Evolutionary conservation across 2,329 filamentous ascomycete species (phyloP), one percentile per base, ranked within the genome.

Genomic region (Nothophaeocryptopus gaeumannii): DNA sequence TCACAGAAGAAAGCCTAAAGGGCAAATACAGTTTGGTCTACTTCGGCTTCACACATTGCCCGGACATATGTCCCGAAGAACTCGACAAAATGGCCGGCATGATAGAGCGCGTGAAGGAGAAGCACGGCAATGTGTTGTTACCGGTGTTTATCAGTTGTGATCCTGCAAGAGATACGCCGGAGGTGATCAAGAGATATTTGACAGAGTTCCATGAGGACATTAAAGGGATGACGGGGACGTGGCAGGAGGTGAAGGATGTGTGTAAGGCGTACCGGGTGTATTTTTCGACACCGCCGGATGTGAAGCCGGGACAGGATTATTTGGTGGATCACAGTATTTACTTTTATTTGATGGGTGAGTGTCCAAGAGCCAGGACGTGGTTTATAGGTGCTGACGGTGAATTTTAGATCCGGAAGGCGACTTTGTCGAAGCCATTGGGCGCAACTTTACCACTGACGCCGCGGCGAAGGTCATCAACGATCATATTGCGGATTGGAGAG

Each of bases 61-160:
- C 93, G 16, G 93, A 99, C 69, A 99, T 99, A 68, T 99, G 93
- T 76, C 93, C 93, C 31, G 93, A 99, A 67, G 93, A 99, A 74
- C 85, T 99, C 63, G 93, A 99, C 76, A 99, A 99, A 77, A 96
- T 99, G 91, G 88, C 92, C n/a, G 79, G 80, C 51, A 96, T 97
- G 82, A 86, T 95, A 66, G 90, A 99, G 67, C 76, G 76, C 51
- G 79, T 84, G 36, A 71, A 73, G 35, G 70, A 71, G 45, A 67
- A 70, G 54, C 71, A 71, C 58, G 76, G 75, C 32, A 68, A 73
- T 44, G 58, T 55, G 9, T 70, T 76, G 42, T 73, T 96, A 58
- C 89, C 92, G 26, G 78, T 99, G 50, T 97, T 99, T 71, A 89
- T 99, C 59, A 95, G 90, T 39, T 97, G 93, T 74, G 93, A 99